A percentile compares a stretch with the other conserved stretches of the same genome.
Evolutionary conservation across 345 rosid genomes (phyloP).

Genomic region (Crucihimalaya himalaica): DNA sequence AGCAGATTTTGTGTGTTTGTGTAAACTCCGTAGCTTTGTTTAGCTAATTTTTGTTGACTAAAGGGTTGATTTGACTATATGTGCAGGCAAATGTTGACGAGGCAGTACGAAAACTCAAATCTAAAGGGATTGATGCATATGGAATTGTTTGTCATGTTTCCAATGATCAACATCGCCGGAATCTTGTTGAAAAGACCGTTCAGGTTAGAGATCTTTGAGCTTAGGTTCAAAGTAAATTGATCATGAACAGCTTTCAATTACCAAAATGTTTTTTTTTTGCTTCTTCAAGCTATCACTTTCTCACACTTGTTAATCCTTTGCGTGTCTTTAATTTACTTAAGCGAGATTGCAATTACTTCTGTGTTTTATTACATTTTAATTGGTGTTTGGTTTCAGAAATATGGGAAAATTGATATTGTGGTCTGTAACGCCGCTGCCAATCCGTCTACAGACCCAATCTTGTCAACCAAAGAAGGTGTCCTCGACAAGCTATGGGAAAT

Average conservation of each 20-base stretch:
- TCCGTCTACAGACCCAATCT: conserved; percentile 62
- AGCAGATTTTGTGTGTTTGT: neutral
- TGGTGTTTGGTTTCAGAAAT: conserved; percentile 54
- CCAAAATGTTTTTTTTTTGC: neutral
- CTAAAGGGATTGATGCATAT: conserved; percentile 63
- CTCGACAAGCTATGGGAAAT: conserved; percentile 93
- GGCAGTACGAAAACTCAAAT: conserved; percentile 70
- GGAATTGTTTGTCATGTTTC: conserved; percentile 94
- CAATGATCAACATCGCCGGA: conserved; percentile 69
- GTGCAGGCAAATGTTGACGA: conserved; percentile 80
- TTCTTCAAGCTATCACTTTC: neutral
- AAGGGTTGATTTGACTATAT: neutral
- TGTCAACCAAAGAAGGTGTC: conserved; percentile 61
- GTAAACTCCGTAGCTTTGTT: neutral
- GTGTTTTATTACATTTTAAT: neutral
- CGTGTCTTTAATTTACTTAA: neutral
- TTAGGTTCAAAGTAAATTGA: neutral
- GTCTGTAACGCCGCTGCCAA: conserved; percentile 88
- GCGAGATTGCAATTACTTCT: neutral
- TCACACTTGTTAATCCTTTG: neutral
- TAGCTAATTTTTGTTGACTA: neutral
- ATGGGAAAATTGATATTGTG: conserved; percentile 72
- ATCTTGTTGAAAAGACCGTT: conserved; percentile 63
- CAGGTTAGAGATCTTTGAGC: conserved; percentile 46
- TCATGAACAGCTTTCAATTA: neutral